A percentile compares a stretch with the other conserved stretches of the same genome.
phyloP scores from a whole-genome alignment of 225 moss, liverwort and hornwort genomes.

The Sphagnum contortum region DNA sequence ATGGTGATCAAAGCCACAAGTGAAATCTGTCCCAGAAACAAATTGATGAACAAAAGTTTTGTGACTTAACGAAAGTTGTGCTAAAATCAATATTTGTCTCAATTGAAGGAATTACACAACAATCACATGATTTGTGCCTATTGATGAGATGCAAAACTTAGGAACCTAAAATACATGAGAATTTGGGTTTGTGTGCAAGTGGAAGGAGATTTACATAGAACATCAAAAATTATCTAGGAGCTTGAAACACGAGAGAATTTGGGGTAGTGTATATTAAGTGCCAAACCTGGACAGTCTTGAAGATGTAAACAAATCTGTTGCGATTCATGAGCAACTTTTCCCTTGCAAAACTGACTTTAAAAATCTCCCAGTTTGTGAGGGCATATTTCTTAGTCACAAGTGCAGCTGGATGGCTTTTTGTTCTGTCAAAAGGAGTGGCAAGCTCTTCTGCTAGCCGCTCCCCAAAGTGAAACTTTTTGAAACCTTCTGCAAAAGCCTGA shows the following conservation, averaged over 20 bases:
- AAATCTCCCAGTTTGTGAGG: slow-evolving; percentile 44
- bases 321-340: slow-evolving; percentile 66
- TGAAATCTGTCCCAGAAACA: slow-evolving; percentile 12
- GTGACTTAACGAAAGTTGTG: no score
- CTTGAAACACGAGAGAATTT: no score
- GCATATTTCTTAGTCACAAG: slow-evolving; percentile 57
- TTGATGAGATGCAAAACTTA: no score
- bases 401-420: slow-evolving; percentile 58
- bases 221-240: no score
- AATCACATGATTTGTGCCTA: no score
- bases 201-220: no score
- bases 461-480: slow-evolving; percentile 44
- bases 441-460: slow-evolving; percentile 38
- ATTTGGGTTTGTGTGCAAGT: no score
- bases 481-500: slow-evolving; percentile 26
- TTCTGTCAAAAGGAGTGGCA: slow-evolving; percentile 45
- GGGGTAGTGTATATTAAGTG: no score
- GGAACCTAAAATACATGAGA: no score
- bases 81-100: no score
- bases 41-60: no score
- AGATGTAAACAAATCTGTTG: slow-evolving; percentile 57
- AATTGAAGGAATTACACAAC: no score
- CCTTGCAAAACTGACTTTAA: slow-evolving; percentile 51
- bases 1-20: slow-evolving; percentile 47
- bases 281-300: slow-evolving; percentile 45